These are phyloP conservation scores for Candida silvicultrix DNA, from an alignment of 805 yeast species.

Conservation along the genomic window DNA sequence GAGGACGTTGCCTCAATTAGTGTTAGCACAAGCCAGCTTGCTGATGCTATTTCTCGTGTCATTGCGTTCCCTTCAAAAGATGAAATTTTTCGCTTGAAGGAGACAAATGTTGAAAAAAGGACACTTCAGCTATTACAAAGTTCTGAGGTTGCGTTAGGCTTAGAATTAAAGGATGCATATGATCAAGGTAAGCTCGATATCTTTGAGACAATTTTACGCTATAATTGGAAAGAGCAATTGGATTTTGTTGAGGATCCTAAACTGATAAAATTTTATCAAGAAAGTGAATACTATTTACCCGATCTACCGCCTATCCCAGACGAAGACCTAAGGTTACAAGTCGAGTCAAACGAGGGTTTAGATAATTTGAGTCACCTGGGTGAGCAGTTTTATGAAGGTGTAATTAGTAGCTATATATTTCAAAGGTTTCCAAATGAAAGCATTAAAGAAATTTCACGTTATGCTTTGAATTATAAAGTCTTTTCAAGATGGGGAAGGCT, in stretches of 20 bases:
- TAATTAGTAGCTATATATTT: background rate
- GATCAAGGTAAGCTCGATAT: background rate
- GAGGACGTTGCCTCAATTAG: background rate
- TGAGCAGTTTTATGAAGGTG: background rate
- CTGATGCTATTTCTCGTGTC: background rate
- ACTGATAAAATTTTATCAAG: background rate
- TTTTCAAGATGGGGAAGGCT: background rate
- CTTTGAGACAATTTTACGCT: background rate
- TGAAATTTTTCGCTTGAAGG: background rate
- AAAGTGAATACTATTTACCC: background rate
- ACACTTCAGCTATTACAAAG: background rate
- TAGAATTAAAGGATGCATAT: background rate
- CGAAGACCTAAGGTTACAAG: background rate
- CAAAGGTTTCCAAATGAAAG: background rate
- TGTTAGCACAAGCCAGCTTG: background rate
- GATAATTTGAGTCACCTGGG: background rate
- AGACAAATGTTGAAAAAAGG: background rate
- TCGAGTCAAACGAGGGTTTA: background rate
- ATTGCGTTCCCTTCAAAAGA: background rate
- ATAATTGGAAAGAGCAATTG: background rate
- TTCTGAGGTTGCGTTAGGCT: background rate
- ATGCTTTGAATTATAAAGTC: background rate
- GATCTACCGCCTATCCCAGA: background rate
- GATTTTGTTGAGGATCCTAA: background rate
- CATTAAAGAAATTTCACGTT: background rate